Evolutionary conservation across 1,284 basidiomycete species (phyloP).

Genomic region (Ceratobasidium theobromae): DNA sequence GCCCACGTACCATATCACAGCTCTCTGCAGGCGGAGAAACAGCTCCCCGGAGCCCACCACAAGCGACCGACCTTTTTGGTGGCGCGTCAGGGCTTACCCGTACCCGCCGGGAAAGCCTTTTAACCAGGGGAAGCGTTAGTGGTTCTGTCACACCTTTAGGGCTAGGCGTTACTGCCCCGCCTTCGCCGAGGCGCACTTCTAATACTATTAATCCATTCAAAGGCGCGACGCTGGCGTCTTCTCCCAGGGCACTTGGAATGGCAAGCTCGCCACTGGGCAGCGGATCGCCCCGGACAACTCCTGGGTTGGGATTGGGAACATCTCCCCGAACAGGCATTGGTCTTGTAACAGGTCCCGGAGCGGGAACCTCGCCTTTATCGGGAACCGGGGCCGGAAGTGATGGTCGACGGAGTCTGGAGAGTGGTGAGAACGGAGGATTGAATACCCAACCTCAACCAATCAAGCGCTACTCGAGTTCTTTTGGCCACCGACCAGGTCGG

Average conservation of each 20-base stretch:
- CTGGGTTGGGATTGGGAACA: slow-evolving; percentile 18
- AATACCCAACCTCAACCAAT: slow-evolving; percentile 25
- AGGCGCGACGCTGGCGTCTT: slow-evolving; percentile 2
- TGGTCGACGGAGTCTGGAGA: neutral
- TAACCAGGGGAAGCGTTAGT: neutral
- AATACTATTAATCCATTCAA: slow-evolving; percentile 17
- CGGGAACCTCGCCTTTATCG: neutral
- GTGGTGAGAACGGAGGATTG: neutral
- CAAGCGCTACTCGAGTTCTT: slow-evolving; percentile 18
- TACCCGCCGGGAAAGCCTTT: slow-evolving; percentile 16
- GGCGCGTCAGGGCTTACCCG: slow-evolving; percentile 13
- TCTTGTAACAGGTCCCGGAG: neutral
- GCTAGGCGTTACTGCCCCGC: neutral
- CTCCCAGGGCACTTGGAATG: neutral
- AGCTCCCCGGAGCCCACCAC: neutral
- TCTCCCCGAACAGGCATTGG: slow-evolving; percentile 3
- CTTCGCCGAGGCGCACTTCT: slow-evolving; percentile 6
- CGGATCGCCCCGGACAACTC: slow-evolving; percentile 9
- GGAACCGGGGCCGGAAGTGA: neutral
- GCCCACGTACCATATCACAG: neutral
- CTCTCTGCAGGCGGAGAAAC: slow-evolving; percentile 7
- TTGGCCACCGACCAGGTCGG: slow-evolving; percentile 10
- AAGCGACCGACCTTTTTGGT: neutral
- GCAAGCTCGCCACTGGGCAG: slow-evolving; percentile 1
- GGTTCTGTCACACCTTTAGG: neutral